These are phyloP conservation scores for Zasmidium citrigriseum DNA, from an alignment of 2,329 filamentous ascomycete species.

Conservation along the genomic window DNA sequence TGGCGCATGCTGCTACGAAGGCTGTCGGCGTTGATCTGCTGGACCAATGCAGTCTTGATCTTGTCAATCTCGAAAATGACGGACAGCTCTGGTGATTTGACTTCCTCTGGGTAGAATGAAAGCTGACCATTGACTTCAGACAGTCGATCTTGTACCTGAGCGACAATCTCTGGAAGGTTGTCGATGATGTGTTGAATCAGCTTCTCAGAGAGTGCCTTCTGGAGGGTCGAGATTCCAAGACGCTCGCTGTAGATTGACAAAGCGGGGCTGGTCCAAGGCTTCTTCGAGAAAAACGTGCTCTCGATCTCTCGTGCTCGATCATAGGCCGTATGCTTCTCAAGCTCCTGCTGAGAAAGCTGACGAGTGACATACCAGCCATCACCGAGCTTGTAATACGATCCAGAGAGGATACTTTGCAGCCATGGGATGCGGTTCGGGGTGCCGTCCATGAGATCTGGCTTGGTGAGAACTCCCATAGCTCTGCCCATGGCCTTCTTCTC, in stretches of 20 bases:
- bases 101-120: slow-evolving; percentile 61
- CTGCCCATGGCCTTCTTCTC: slow-evolving; percentile 43
- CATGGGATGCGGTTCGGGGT: slow-evolving; percentile 33
- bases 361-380: slow-evolving; percentile 80
- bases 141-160: slow-evolving; percentile 50
- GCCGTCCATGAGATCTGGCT: slow-evolving; percentile 70
- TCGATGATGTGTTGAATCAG: slow-evolving; percentile 49
- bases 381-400: slow-evolving; percentile 62
- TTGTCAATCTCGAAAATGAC: slow-evolving; percentile 61
- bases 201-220: slow-evolving; percentile 49
- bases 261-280: slow-evolving; percentile 51
- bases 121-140: slow-evolving; percentile 58
- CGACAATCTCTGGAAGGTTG: slow-evolving; percentile 44
- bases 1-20: slow-evolving; percentile 44
- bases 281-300: slow-evolving; percentile 49
- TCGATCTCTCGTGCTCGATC: slow-evolving; percentile 52
- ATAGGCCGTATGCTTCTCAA: slow-evolving; percentile 48
- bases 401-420: slow-evolving; percentile 48
- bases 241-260: too few species aligned
- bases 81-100: slow-evolving; percentile 64
- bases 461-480: slow-evolving; percentile 68
- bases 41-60: slow-evolving; percentile 58
- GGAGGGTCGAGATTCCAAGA: slow-evolving; percentile 57
- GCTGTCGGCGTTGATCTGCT: slow-evolving; percentile 55
- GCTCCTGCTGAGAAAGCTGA: slow-evolving; percentile 58